A percentile compares a stretch with the other conserved stretches of the same genome.
Conservation (phyloP, 305 asterid genomes). For the Nicotiana rustica region DNA sequence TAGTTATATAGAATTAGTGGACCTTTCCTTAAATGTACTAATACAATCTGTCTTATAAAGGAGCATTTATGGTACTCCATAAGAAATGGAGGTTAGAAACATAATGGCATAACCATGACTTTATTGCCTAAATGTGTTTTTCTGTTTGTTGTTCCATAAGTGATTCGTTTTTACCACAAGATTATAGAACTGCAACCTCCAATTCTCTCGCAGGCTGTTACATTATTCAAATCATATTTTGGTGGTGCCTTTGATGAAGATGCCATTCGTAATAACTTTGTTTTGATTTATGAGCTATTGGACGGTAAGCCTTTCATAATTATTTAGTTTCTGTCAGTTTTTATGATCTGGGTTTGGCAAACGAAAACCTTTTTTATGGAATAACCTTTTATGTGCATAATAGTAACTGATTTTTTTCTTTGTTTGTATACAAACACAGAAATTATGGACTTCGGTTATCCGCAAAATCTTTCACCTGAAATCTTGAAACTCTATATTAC, state of each 20-base stretch:
- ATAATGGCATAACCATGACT: conserved; percentile 7
- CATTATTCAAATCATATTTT: conserved; percentile 90
- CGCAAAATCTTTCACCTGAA: conserved; percentile 98
- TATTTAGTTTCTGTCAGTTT: neutral
- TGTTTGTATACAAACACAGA: conserved; percentile 55
- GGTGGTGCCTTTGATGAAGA: conserved; percentile 99
- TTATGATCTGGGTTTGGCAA: conserved; percentile 12
- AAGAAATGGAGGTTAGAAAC: conserved; percentile 20
- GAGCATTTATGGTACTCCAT: conserved; percentile 1
- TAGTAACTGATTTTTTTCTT: neutral
- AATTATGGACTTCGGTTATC: conserved; percentile 99
- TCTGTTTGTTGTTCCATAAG: neutral
- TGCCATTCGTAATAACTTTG: conserved; percentile 97
- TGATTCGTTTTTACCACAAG: conserved; percentile 16
- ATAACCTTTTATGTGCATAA: neutral
- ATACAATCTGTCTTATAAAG: conserved; percentile 3
- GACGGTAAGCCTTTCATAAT: conserved; percentile 71
- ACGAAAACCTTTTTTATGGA: neutral
- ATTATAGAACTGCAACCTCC: neutral
- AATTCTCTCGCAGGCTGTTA: conserved; percentile 77
- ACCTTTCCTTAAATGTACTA: neutral
- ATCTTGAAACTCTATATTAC: conserved; percentile 98
- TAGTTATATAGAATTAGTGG: conserved; percentile 7
- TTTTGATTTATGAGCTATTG: conserved; percentile 89
- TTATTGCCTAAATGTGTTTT: neutral